Conservation (phyloP, 345 rosid genomes). For the Aquilaria malaccensis region DNA sequence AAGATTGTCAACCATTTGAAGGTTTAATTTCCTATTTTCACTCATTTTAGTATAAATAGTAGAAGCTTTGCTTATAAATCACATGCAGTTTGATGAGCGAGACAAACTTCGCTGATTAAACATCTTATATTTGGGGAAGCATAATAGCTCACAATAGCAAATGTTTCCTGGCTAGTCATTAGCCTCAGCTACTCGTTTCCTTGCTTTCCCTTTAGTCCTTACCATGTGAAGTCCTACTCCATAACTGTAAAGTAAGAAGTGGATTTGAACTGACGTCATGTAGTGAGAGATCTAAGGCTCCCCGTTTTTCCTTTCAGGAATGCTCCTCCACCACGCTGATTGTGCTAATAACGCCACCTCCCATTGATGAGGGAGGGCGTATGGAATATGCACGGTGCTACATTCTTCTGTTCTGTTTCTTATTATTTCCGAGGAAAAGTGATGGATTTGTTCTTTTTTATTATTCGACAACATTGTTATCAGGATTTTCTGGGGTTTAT, state of each 20-base stretch:
- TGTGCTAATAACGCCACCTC: conserved; percentile 85
- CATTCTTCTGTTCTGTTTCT: neutral
- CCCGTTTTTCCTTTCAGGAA: conserved; percentile 34
- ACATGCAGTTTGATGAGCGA: no score
- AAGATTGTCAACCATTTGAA: conserved; percentile 75
- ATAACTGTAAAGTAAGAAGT: no score
- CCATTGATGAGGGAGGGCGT: conserved; percentile 68
- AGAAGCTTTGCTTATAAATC: no score
- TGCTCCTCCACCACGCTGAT: conserved; percentile 63
- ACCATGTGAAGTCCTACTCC: neutral
- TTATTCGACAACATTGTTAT: neutral
- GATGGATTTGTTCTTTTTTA: conserved; percentile 1
- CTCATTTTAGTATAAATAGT: no score
- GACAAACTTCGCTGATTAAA: no score
- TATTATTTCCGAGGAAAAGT: neutral
- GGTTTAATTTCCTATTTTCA: conserved; percentile 30
- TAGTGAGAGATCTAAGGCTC: neutral
- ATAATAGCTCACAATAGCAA: no score
- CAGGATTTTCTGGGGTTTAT: neutral
- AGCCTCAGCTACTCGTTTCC: no score
- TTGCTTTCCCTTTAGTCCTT: neutral
- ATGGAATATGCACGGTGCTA: conserved; percentile 50
- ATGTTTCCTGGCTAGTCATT: no score
- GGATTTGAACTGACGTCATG: no score
- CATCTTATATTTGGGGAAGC: no score